A percentile compares a stretch with the other conserved stretches of the same genome.
Conservation (phyloP, 768 basidiomycete genomes). For the Amanita molliuscula region DNA sequence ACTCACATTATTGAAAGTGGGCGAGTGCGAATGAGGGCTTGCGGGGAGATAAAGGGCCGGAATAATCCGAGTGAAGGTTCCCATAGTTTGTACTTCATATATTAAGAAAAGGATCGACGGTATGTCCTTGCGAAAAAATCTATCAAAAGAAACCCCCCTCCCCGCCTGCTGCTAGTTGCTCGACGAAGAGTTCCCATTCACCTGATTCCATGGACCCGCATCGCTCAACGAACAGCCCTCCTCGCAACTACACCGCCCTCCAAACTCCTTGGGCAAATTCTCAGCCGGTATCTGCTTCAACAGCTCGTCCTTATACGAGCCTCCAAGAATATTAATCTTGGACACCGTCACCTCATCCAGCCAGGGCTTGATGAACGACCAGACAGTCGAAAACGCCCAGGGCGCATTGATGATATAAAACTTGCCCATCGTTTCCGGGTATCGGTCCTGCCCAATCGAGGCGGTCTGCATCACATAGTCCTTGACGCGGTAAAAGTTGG, state of each 20-base stretch:
- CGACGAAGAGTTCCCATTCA: too few species aligned
- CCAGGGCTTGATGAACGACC: constrained; percentile 86
- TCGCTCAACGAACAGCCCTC: constrained; percentile 85
- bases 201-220: constrained; percentile 79
- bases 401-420: constrained; percentile 99
- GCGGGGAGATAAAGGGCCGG: too few species aligned
- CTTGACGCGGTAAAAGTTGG: constrained; percentile 85
- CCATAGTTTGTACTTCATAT: too few species aligned
- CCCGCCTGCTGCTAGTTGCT: too few species aligned
- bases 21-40: too few species aligned
- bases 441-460: constrained; percentile 79
- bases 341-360: constrained; percentile 90
- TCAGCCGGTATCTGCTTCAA: constrained; percentile 75
- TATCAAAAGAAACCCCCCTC: too few species aligned
- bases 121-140: too few species aligned
- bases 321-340: constrained; percentile 89
- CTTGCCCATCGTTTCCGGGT: constrained; percentile 93
- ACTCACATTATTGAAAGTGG: too few species aligned
- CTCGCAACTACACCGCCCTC: constrained; percentile 67
- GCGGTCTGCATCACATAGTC: constrained; percentile 77
- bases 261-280: constrained; percentile 79
- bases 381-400: constrained; percentile 84
- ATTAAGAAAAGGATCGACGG: too few species aligned
- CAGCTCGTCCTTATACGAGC: constrained; percentile 63
- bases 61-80: too few species aligned